Conservation (phyloP, 768 basidiomycete genomes). For the Coprinellus micaceus region DNA sequence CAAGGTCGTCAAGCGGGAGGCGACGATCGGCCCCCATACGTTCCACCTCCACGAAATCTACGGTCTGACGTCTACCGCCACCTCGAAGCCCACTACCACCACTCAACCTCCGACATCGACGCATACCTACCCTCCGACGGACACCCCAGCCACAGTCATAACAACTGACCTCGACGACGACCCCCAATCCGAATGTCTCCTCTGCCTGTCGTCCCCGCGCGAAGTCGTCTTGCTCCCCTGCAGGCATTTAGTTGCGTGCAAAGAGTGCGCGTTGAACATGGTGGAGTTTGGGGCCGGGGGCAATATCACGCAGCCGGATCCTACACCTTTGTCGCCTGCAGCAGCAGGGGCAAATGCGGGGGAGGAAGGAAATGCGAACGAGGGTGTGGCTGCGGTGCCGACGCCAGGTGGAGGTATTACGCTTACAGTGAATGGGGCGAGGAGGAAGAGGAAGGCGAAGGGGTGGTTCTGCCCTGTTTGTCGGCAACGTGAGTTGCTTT, state of each 20-base stretch:
- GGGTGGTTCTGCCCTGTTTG: slow-evolving; percentile 98
- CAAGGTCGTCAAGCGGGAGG: slow-evolving; percentile 89
- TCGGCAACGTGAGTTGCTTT: slow-evolving; percentile 71
- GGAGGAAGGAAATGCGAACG: slow-evolving; percentile 34
- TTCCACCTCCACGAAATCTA: slow-evolving; percentile 97
- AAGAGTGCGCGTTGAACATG: slow-evolving; percentile 95
- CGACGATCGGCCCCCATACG: slow-evolving; percentile 87
- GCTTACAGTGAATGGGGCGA: slow-evolving; percentile 20
- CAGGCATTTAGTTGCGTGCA: slow-evolving; percentile 91
- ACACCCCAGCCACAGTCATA: not conserved
- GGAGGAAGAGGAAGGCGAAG: slow-evolving; percentile 90
- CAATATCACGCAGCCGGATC: slow-evolving; percentile 61
- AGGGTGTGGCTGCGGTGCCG: slow-evolving; percentile 23
- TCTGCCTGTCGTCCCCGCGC: slow-evolving; percentile 83
- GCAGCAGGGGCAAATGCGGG: slow-evolving; percentile 25
- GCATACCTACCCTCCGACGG: slow-evolving; percentile 35
- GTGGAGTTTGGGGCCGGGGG: slow-evolving; percentile 96
- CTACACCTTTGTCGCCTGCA: slow-evolving; percentile 29
- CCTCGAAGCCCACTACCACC: slow-evolving; percentile 33
- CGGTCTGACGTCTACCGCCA: slow-evolving; percentile 67
- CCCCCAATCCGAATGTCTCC: slow-evolving; percentile 77
- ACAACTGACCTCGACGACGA: slow-evolving; percentile 56
- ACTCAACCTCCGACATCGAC: slow-evolving; percentile 30
- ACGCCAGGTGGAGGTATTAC: slow-evolving; percentile 25
- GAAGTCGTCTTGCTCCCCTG: slow-evolving; percentile 94